Base-by-base conservation (phyloP, 2,329 filamentous ascomycete genomes). In the Aureobasidium uvarum region DNA sequence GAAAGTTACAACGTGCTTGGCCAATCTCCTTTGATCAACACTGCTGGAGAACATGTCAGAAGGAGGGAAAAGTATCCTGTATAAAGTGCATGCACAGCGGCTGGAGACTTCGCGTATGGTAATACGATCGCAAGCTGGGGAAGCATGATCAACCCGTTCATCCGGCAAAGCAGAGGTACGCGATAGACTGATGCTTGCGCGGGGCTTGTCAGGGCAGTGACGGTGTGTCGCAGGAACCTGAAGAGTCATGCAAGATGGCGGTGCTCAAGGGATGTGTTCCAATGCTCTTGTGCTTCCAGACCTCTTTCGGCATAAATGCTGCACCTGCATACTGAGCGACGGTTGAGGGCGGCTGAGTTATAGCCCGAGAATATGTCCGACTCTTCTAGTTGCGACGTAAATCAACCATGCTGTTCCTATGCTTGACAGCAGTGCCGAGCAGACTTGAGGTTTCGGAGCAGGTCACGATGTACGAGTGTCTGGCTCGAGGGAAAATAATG, bases 51-150 rank as follows among this genome's bases (percentile, higher is more conserved):
- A 20, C 14, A 39, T 58, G 54, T 14, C 54, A 33, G 39, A 58
- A 58, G 54, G 39, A 58, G 38, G 54, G 33, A 58, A 38, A 39
- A 5, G 4, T 11, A 45, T 58, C 54, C 54, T 41, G 52, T 55
- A 36, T 11, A 58, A 31, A n/a, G 25, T 18, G 25, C 48, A 13
- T 33, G 1, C 16, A 4, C 48, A 51, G 48, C 43, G 20, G 20
- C 43, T 13, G 33, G 10, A 13, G 2, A 0, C 2, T 43, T 20
- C 28, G 48, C 25, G 48, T 10, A 5, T 8, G 48, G 48, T 33
- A 51, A 51, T n/a, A 33, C 46, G 46, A 50, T 14, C 8, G 5
- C 46, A 51, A 33, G 48, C 25, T 51, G 38, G 31, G 13, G 36
- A 16, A 39, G 51, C n/a, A 55, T 25, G 52, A 41, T 36, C 23